Percentiles rank a stretch among this genome's conserved stretches.
phyloP scores from a whole-genome alignment of 805 yeast genomes.

The Saccharomycopsis amapae region DNA sequence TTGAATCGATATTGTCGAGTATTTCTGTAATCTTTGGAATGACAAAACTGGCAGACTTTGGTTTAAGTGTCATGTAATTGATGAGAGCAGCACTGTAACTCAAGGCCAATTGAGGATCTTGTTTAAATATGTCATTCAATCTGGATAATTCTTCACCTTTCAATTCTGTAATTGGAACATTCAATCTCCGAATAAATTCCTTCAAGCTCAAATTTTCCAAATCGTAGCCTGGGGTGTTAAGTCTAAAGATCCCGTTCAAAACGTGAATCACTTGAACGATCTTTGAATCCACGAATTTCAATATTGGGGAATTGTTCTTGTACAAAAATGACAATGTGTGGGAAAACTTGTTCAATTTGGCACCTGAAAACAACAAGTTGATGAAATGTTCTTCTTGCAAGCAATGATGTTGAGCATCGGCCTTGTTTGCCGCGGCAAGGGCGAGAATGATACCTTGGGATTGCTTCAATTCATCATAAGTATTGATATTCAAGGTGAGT shows the following conservation, averaged over 20 bases:
- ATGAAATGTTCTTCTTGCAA: conserved; percentile 15
- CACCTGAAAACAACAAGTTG: conserved; percentile 16
- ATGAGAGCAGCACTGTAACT: conserved; percentile 12
- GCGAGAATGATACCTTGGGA: conserved; percentile 8
- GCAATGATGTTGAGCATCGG: conserved; percentile 3
- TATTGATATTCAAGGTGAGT: conserved; percentile 3
- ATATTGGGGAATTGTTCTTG: conserved; percentile 1
- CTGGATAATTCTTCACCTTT: not conserved
- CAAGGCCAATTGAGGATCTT: conserved; percentile 6
- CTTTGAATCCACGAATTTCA: not conserved
- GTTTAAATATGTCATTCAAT: conserved; percentile 1
- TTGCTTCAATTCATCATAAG: conserved; percentile 4
- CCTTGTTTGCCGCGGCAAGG: conserved; percentile 4
- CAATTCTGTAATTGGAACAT: conserved; percentile 12
- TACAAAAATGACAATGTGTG: conserved; percentile 15
- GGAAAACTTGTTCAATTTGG: conserved; percentile 16
- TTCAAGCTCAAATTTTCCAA: conserved; percentile 1
- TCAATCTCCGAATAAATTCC: conserved; percentile 9
- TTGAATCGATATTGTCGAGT: conserved; percentile 3
- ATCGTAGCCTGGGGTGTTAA: conserved; percentile 2
- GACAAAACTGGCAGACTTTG: conserved; percentile 4
- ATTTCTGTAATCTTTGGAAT: conserved; percentile 10
- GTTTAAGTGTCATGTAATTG: conserved; percentile 8
- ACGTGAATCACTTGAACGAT: conserved; percentile 10
- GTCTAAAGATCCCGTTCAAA: conserved; percentile 14